phyloP scores from a whole-genome alignment of 495 filamentous ascomycete genomes.

The Podospora pseudopauciseta region DNA sequence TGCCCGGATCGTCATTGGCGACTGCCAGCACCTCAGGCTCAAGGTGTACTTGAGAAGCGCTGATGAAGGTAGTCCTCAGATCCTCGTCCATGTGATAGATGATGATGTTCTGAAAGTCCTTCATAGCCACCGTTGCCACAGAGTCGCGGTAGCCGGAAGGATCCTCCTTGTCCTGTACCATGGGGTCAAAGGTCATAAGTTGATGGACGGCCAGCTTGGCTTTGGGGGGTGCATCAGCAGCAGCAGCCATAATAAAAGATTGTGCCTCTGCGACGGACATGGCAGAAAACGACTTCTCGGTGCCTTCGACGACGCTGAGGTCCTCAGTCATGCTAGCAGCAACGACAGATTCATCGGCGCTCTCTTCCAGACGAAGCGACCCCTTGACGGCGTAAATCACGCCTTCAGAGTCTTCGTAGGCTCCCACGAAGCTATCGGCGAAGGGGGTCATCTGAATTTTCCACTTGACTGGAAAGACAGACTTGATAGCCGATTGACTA shows the following conservation, averaged over 20 bases:
- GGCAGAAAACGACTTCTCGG: background rate
- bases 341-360: background rate
- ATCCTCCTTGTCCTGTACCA: background rate
- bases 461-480: constrained; percentile 5
- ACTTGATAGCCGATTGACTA: background rate
- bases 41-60: background rate
- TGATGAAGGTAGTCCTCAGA: background rate
- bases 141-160: background rate
- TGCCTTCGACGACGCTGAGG: background rate
- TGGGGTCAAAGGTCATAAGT: background rate
- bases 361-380: background rate
- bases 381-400: background rate
- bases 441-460: background rate
- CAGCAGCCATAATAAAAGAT: background rate
- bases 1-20: background rate
- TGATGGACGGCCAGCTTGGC: background rate
- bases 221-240: background rate
- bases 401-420: background rate
- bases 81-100: background rate
- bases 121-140: background rate
- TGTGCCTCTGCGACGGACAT: background rate
- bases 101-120: background rate
- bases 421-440: background rate
- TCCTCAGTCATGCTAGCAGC: background rate
- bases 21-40: background rate